Evolutionary conservation across 306 rosid genomes (phyloP).

Genomic region (Amphicarpaea edgeworthii): DNA sequence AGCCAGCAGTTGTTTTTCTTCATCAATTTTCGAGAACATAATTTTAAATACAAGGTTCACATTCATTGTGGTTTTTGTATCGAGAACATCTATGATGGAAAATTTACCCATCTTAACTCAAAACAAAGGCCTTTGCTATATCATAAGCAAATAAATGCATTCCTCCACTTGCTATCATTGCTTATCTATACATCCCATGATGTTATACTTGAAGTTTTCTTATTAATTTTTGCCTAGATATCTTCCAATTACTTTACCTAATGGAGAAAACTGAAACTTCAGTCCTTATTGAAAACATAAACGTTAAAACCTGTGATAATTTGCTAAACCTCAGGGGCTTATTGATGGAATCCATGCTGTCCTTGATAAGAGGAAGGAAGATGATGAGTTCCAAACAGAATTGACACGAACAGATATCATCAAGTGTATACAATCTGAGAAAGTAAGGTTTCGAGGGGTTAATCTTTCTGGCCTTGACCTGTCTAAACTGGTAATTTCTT

Average conservation of each 20-base stretch:
- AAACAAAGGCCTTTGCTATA: slow-evolving; percentile 12
- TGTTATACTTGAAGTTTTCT: slow-evolving; percentile 23
- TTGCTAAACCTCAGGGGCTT: slow-evolving; percentile 69
- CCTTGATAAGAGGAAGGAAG: slow-evolving; percentile 65
- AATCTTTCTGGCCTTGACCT: slow-evolving; percentile 97
- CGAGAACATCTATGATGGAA: slow-evolving; percentile 7
- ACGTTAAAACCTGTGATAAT: slow-evolving; percentile 18
- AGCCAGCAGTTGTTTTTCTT: background rate
- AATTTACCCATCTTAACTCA: slow-evolving; percentile 6
- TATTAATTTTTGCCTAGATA: slow-evolving; percentile 11
- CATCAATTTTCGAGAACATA: background rate
- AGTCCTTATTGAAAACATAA: slow-evolving; percentile 22
- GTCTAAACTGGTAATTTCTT: slow-evolving; percentile 79
- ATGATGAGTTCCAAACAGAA: slow-evolving; percentile 71
- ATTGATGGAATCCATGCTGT: slow-evolving; percentile 70
- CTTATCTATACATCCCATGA: background rate
- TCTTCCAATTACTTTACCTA: slow-evolving; percentile 26
- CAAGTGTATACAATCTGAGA: slow-evolving; percentile 90
- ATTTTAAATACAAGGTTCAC: background rate
- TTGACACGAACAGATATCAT: slow-evolving; percentile 87
- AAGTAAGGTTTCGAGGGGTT: slow-evolving; percentile 90
- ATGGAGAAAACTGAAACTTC: slow-evolving; percentile 38
- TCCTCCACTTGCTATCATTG: slow-evolving; percentile 7
- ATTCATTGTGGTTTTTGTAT: slow-evolving; percentile 11
- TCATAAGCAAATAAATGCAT: slow-evolving; percentile 20